Base-by-base conservation (phyloP, 768 basidiomycete species). In the Kwoniella dendrophila region DNA sequence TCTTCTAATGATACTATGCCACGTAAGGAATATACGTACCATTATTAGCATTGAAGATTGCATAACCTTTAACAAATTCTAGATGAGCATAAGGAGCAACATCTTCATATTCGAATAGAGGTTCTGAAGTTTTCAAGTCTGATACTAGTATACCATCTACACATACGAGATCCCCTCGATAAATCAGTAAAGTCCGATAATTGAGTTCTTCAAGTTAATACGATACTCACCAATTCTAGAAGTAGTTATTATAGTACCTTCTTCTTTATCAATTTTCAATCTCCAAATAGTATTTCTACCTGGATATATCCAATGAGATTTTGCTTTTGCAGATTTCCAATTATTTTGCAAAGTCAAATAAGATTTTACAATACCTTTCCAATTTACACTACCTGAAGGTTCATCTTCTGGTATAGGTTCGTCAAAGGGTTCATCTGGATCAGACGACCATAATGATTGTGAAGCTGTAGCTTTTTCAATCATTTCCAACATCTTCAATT, bases 41-140 rank as follows among this genome's bases (percentile, higher is more conserved):
- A 44, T 44, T 24, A 29, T 49, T 62, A 1, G 56, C 50, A 32
- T 75, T 68, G 48, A 75, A 75, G 27, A 75, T 54, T 6, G 62
- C 64, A 52, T 62, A 67, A 2, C 73, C 73, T 30, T 66, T 68
- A 26, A 51, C 63, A 34, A 70, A 68, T 27, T 75, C 73, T 8
- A 75, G 32, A 59, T 75, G 73, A 5, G 73, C 64, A 22, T 32
- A 67, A 11, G 62, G 32, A 4, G 40, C 48, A 1, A 66, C 67
- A 14, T 44, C 55, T 14, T 44, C 36, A 16, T 69, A 57, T 7
- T 53, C 44, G 49, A 69, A 72, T 1, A 72, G 22, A 0, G 55
- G 59, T 26, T 65, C 26, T 3, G 56, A 64, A 3, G 51, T 67
- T 27, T 47, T 27, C 3, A 60, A 8, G 27, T 72, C 73, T 1